These are phyloP conservation scores for Zygosaccharomyces bailii DNA, from an alignment of 805 yeast species.

Conservation along the genomic window DNA sequence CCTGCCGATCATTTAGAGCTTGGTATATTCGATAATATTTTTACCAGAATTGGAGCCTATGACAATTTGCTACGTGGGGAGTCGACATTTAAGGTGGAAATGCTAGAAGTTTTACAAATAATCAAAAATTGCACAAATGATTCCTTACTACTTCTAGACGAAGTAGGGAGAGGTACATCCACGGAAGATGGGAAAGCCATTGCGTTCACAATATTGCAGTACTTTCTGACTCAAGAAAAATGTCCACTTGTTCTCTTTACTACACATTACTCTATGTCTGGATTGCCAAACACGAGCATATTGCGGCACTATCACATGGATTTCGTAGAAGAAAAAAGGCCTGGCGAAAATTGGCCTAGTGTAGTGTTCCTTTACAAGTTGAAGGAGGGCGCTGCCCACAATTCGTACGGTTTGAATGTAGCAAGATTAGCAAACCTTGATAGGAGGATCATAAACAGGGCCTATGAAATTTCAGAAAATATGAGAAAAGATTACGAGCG, in stretches of 20 bases:
- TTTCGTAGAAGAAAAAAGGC: conserved; percentile 42
- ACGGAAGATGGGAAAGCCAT: conserved; percentile 79
- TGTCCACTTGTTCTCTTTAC: conserved; percentile 68
- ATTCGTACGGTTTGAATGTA: conserved; percentile 82
- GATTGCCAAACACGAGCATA: conserved; percentile 43
- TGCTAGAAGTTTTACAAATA: conserved; percentile 90
- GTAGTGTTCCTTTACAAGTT: conserved; percentile 53
- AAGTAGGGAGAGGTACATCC: conserved; percentile 90
- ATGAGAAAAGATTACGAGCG: conserved; percentile 16
- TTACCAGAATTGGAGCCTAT: conserved; percentile 73
- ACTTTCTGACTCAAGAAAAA: conserved; percentile 42
- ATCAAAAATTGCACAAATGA: conserved; percentile 72
- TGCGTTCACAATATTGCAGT: conserved; percentile 67
- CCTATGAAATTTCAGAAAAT: conserved; percentile 35
- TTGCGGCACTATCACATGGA: conserved; percentile 74
- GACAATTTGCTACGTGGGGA: conserved; percentile 73
- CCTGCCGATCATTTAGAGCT: conserved; percentile 51
- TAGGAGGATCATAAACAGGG: conserved; percentile 42
- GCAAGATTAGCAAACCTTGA: conserved; percentile 72
- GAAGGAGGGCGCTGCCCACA: conserved; percentile 48
- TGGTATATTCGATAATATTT: conserved; percentile 62
- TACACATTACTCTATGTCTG: conserved; percentile 76
- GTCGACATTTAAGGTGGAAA: conserved; percentile 91
- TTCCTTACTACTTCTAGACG: conserved; percentile 87
- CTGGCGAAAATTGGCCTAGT: conserved; percentile 38